These are phyloP conservation scores for Picocystis sp. DNA, from an alignment of 163 green algal species.

Conservation along the genomic window DNA sequence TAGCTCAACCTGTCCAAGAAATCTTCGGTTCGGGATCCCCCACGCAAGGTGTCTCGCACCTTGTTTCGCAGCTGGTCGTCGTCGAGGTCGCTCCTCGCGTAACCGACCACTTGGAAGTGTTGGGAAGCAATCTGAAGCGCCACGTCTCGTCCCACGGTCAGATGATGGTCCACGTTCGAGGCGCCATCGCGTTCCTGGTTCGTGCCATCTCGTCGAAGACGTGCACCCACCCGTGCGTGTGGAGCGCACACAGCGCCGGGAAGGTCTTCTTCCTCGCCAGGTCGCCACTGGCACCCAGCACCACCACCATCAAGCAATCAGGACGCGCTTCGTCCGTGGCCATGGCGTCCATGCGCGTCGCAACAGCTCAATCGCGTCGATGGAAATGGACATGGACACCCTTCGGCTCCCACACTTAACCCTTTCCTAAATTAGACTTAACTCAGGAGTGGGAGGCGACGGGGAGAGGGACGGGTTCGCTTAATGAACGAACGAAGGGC, in stretches of 20 bases:
- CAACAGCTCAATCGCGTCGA: too few species aligned
- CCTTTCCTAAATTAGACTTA: too few species aligned
- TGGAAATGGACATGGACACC: too few species aligned
- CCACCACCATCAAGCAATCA: constrained; percentile 12
- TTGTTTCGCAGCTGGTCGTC: constrained; percentile 13
- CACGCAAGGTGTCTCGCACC: constrained; percentile 7
- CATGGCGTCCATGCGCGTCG: too few species aligned
- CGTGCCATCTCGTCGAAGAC: not conserved
- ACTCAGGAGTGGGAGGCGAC: too few species aligned
- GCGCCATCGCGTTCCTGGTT: not conserved
- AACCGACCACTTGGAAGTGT: constrained; percentile 55
- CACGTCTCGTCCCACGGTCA: too few species aligned
- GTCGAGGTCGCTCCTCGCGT: constrained; percentile 49
- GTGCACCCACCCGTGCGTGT: constrained; percentile 27
- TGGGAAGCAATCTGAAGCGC: constrained; percentile 34
- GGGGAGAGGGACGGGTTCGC: too few species aligned
- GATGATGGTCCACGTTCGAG: not conserved
- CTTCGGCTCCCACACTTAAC: too few species aligned
- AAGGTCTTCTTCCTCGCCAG: constrained; percentile 92
- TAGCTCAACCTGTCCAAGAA: constrained; percentile 8
- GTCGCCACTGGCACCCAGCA: constrained; percentile 58
- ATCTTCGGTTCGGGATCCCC: constrained; percentile 10
- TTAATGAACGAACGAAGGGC: too few species aligned
- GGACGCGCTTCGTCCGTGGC: too few species aligned
- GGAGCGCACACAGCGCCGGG: constrained; percentile 78